These are phyloP conservation scores for Cladosporium sp. DNA, from an alignment of 2,329 filamentous ascomycete species.

Conservation along the genomic window DNA sequence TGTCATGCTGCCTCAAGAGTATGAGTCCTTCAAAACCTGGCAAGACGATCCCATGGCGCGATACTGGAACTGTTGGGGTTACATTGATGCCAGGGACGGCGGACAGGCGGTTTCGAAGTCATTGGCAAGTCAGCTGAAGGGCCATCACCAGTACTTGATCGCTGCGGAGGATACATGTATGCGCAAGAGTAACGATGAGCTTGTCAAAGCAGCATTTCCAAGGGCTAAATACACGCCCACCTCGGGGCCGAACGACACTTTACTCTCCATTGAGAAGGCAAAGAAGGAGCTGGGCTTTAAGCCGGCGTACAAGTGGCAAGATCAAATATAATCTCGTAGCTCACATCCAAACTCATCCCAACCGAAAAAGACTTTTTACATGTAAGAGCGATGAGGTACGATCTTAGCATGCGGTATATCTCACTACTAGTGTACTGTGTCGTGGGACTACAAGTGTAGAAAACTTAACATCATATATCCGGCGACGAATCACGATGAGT, in stretches of 20 bases:
- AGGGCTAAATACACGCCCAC: slow-evolving; percentile 20
- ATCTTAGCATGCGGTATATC: no score
- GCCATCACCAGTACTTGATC: slow-evolving; percentile 21
- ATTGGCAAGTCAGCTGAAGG: slow-evolving; percentile 17
- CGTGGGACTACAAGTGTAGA: no score
- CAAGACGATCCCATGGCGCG: slow-evolving; percentile 20
- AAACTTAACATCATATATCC: no score
- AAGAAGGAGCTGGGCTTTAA: slow-evolving; percentile 22
- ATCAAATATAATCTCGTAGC: slow-evolving; percentile 15
- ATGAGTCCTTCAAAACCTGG: slow-evolving; percentile 19
- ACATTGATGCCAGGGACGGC: slow-evolving; percentile 22
- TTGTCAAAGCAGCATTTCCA: slow-evolving; percentile 21
- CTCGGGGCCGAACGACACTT: slow-evolving; percentile 16
- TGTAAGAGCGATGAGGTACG: no score
- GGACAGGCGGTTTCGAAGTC: slow-evolving; percentile 20
- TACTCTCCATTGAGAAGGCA: slow-evolving; percentile 23
- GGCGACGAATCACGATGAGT: no score
- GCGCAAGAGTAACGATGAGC: slow-evolving; percentile 21
- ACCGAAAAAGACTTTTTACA: no score
- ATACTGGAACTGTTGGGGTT: slow-evolving; percentile 25
- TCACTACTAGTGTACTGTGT: no score
- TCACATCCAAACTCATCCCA: no score
- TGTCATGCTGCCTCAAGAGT: slow-evolving; percentile 23
- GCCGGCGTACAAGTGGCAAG: slow-evolving; percentile 22
- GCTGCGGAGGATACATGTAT: slow-evolving; percentile 22